phyloP scores from a whole-genome alignment of 495 filamentous ascomycete genomes.

The Sporormia fimetaria region DNA sequence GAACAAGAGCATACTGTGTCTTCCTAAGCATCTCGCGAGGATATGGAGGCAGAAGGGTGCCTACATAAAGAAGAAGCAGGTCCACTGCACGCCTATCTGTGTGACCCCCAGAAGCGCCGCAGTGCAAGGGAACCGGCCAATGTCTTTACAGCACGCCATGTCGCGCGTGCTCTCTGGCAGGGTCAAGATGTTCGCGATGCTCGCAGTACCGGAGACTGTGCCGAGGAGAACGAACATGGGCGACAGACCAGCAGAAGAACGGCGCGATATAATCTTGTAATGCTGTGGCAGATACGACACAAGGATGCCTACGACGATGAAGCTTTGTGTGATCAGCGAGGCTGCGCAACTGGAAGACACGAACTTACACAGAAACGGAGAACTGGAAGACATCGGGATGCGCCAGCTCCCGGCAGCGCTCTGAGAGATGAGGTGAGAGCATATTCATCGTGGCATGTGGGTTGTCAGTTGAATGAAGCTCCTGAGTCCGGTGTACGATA shows the following conservation, averaged over 20 bases:
- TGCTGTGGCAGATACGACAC: constrained; percentile 94
- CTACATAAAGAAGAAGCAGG: constrained; percentile 82
- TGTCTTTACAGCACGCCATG: constrained; percentile 69
- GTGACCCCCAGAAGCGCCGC: constrained; percentile 75
- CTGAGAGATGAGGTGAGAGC: not conserved
- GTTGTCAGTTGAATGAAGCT: too few species aligned
- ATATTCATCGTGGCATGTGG: too few species aligned
- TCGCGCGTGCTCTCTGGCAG: constrained; percentile 67
- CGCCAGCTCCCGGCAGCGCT: constrained; percentile 20
- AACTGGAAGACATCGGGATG: constrained; percentile 23
- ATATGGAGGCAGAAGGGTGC: constrained; percentile 24
- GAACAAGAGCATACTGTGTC: constrained; percentile 33
- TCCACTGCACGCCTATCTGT: constrained; percentile 84
- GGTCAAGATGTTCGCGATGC: constrained; percentile 82
- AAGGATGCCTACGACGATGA: constrained; percentile 83
- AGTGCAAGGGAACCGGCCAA: constrained; percentile 71
- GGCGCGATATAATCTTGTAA: constrained; percentile 71
- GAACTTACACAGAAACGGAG: constrained; percentile 22
- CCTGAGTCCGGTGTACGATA: too few species aligned
- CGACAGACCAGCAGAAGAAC: constrained; percentile 89
- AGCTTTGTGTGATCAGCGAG: constrained; percentile 35
- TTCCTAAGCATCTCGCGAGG: not conserved
- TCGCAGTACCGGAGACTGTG: constrained; percentile 72
- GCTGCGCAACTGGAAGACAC: not conserved
- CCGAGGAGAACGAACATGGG: constrained; percentile 90